A percentile compares a stretch with the other conserved stretches of the same genome.
phyloP scores from a whole-genome alignment of 352 stramenopile genomes.

The Globisporangium spinosum region DNA sequence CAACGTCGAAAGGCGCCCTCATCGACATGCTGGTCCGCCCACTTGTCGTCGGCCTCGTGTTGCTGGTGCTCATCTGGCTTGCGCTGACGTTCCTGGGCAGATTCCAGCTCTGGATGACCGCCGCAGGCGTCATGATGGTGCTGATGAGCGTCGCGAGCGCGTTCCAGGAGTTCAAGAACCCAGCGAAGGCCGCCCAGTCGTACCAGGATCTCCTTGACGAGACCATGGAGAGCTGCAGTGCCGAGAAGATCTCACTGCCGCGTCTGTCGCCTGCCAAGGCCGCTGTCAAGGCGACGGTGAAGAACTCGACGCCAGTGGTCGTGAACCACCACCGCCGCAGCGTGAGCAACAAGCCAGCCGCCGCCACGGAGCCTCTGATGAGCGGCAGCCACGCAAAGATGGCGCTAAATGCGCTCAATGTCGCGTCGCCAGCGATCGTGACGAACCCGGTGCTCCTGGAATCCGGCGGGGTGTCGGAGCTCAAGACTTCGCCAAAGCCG shows the following conservation, averaged over 20 bases:
- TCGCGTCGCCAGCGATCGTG: conserved; percentile 37
- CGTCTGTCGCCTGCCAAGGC: conserved; percentile 36
- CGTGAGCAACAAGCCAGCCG: conserved; percentile 13
- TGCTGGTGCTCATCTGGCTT: conserved; percentile 44
- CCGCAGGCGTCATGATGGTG: conserved; percentile 56
- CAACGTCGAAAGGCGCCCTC: not conserved
- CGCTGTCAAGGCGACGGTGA: conserved; percentile 11
- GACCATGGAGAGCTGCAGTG: conserved; percentile 46
- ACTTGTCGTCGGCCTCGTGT: conserved; percentile 24
- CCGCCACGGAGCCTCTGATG: conserved; percentile 13
- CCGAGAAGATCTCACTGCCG: conserved; percentile 49
- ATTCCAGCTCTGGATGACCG: conserved; percentile 70
- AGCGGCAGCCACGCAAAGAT: conserved; percentile 22
- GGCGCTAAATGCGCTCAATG: conserved; percentile 28
- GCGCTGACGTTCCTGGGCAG: conserved; percentile 41
- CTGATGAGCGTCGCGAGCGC: conserved; percentile 55
- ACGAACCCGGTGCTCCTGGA: conserved; percentile 18
- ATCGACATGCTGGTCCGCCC: conserved; percentile 26
- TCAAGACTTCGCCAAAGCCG: conserved; percentile 10
- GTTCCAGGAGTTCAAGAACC: conserved; percentile 55
- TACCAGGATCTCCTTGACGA: conserved; percentile 59
- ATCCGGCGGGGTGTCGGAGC: conserved; percentile 15
- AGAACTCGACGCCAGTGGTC: conserved; percentile 17
- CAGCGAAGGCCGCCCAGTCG: conserved; percentile 32
- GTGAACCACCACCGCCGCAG: conserved; percentile 19